These are phyloP conservation scores for Protomyces inundatus DNA, from an alignment of 1,139 yeast species.

Conservation along the genomic window DNA sequence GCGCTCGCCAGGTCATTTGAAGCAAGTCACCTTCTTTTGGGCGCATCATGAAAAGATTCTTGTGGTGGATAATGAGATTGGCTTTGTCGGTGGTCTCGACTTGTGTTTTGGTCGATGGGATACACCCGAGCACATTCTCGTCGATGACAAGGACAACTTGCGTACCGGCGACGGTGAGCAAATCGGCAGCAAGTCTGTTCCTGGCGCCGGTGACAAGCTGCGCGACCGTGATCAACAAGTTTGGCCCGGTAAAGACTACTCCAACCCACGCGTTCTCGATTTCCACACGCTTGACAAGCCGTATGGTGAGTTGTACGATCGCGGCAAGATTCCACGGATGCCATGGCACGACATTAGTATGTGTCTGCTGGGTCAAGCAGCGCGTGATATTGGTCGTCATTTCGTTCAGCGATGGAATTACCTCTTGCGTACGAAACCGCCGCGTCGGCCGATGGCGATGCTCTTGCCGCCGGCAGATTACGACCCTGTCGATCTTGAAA, in stretches of 20 bases:
- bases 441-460: slow-evolving; percentile 87
- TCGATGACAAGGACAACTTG: slow-evolving; percentile 52
- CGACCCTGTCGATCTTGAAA: slow-evolving; percentile 61
- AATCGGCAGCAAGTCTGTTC: slow-evolving; percentile 3
- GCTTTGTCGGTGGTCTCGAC: slow-evolving; percentile 93
- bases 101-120: slow-evolving; percentile 93
- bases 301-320: slow-evolving; percentile 86
- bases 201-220: slow-evolving; percentile 37
- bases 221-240: slow-evolving; percentile 46
- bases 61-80: slow-evolving; percentile 78
- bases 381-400: slow-evolving; percentile 86
- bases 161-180: slow-evolving; percentile 27
- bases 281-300: slow-evolving; percentile 77
- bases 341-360: slow-evolving; percentile 99
- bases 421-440: slow-evolving; percentile 82
- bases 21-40: slow-evolving; percentile 94
- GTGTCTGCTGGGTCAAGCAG: slow-evolving; percentile 93
- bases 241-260: slow-evolving; percentile 96
- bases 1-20: slow-evolving; percentile 90
- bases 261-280: slow-evolving; percentile 90
- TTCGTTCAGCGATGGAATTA: slow-evolving; percentile 98
- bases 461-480: slow-evolving; percentile 89
- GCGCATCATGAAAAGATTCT: slow-evolving; percentile 97
- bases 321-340: slow-evolving; percentile 81
- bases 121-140: slow-evolving; percentile 88